Conservation (phyloP, 495 filamentous ascomycete species). For the Podospora tetraspora region DNA sequence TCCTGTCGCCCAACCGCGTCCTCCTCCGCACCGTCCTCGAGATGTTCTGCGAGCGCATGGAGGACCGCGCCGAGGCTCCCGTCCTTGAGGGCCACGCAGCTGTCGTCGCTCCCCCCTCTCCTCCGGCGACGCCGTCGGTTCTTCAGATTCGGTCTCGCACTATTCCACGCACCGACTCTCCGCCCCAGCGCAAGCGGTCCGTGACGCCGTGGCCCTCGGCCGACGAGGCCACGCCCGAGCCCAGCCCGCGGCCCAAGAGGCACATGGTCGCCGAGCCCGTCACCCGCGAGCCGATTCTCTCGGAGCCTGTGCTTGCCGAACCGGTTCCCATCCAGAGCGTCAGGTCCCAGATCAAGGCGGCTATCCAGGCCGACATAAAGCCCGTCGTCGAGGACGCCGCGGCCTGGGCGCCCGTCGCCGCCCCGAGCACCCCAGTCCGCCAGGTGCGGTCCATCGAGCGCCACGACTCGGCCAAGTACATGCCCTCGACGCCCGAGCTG, state of each 20-base stretch:
- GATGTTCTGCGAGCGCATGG: conserved; percentile 30
- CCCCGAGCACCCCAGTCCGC: neutral
- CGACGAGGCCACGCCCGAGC: conserved; percentile 7
- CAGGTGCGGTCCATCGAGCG: conserved; percentile 14
- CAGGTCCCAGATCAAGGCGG: conserved; percentile 3
- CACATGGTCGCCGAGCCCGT: conserved; percentile 8
- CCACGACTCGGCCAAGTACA: conserved; percentile 27
- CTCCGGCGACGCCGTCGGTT: conserved; percentile 10
- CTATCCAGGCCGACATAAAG: conserved; percentile 14
- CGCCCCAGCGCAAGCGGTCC: conserved; percentile 14
- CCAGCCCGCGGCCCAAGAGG: conserved; percentile 3
- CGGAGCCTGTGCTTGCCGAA: neutral
- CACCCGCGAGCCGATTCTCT: neutral
- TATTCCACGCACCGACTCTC: conserved; percentile 16
- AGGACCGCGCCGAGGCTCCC: conserved; percentile 7
- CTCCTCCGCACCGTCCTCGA: conserved; percentile 32
- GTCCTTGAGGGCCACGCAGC: neutral
- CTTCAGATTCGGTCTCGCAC: conserved; percentile 26
- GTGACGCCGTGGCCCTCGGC: conserved; percentile 18
- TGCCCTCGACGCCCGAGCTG: conserved; percentile 20
- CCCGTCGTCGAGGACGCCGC: neutral
- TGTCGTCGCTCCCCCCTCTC: neutral
- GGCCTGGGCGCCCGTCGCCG: neutral
- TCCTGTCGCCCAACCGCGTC: conserved; percentile 30
- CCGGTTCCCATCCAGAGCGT: neutral